A percentile compares a stretch with the other conserved stretches of the same genome.
Evolutionary conservation across 2,329 filamentous ascomycete genomes (phyloP).

Genomic region (Fusarium fracticaudum): DNA sequence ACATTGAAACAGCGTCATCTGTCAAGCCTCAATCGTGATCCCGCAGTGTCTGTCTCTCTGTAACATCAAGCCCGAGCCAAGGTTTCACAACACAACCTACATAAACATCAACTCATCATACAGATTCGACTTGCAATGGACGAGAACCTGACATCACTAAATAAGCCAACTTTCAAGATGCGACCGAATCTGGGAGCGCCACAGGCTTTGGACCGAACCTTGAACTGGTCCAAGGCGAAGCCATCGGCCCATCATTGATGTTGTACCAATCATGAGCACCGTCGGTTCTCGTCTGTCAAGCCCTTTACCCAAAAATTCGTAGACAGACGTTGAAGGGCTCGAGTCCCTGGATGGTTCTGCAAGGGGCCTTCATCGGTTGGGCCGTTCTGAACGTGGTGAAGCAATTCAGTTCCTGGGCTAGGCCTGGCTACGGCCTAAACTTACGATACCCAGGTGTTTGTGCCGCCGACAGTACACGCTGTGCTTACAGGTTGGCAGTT

Average conservation of each 20-base stretch:
- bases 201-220: conserved; percentile 15
- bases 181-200: conserved; percentile 25
- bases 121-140: neutral
- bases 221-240: neutral
- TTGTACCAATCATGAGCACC: conserved; percentile 12
- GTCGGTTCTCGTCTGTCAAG: neutral
- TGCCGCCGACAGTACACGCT: neutral
- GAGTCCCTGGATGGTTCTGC: neutral
- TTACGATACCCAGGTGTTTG: neutral
- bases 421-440: conserved; percentile 52
- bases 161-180: neutral
- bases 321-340: conserved; percentile 54
- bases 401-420: conserved; percentile 7
- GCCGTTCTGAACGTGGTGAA: conserved; percentile 16
- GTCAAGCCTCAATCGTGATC: conserved; percentile 2
- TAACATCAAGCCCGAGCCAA: neutral
- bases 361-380: conserved; percentile 49
- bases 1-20: conserved; percentile 9
- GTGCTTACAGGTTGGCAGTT: neutral
- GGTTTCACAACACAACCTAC: neutral
- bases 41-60: neutral
- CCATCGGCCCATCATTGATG: neutral
- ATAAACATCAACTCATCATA: neutral
- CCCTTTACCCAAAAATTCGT: neutral
- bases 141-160: conserved; percentile 13